These are phyloP conservation scores for Suillus bovinus DNA, from an alignment of 768 basidiomycete genomes.

Conservation along the genomic window DNA sequence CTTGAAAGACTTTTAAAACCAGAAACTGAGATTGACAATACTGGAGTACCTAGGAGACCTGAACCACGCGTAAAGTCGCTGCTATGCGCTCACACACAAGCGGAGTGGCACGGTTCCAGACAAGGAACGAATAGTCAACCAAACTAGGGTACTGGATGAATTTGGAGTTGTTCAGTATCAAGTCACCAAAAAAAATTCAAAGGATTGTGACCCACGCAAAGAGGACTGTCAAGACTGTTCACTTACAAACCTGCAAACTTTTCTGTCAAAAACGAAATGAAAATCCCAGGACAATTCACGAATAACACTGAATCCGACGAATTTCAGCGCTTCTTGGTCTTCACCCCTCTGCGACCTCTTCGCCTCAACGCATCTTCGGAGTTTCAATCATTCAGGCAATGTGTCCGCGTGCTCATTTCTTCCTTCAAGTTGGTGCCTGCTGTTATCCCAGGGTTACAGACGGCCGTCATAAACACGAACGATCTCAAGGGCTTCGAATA, in stretches of 20 bases:
- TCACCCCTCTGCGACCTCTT: constrained; percentile 8
- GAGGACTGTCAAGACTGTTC: neutral
- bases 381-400: constrained; percentile 14
- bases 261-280: constrained; percentile 10
- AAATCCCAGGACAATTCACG: constrained; percentile 10
- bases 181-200: neutral
- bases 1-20: constrained; percentile 15
- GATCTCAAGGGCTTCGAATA: neutral
- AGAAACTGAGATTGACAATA: constrained; percentile 5
- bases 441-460: neutral
- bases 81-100: constrained; percentile 11
- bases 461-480: constrained; percentile 4
- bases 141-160: neutral
- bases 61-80: constrained; percentile 9
- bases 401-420: constrained; percentile 3
- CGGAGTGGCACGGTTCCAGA: constrained; percentile 10
- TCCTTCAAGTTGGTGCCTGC: neutral
- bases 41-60: neutral
- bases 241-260: constrained; percentile 13
- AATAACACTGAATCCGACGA: constrained; percentile 8
- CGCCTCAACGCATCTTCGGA: constrained; percentile 8
- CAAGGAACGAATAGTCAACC: constrained; percentile 13
- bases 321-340: constrained; percentile 8
- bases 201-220: constrained; percentile 10
- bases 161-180: constrained; percentile 1